Conservation (phyloP, 1,284 basidiomycete species). For the Calocybe gambosa region DNA sequence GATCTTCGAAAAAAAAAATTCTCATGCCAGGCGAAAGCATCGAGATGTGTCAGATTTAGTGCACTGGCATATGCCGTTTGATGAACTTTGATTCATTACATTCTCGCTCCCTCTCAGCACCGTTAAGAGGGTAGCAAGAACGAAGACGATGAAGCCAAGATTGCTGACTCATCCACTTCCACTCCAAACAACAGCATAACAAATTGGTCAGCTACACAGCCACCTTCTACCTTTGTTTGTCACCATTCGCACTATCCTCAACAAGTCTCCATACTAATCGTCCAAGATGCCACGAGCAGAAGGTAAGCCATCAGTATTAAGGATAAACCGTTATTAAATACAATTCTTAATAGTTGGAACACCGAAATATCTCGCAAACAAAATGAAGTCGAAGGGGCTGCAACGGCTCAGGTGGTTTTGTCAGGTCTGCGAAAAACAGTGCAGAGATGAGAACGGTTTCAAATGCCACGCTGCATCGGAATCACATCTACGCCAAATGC, state of each 20-base stretch:
- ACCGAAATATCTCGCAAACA: constrained; percentile 88
- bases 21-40: constrained; percentile 6
- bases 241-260: neutral
- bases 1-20: constrained; percentile 4
- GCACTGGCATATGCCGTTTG: neutral
- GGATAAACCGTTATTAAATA: constrained; percentile 4
- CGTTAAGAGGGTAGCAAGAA: neutral
- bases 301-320: constrained; percentile 36
- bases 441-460: constrained; percentile 96
- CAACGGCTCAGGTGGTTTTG: constrained; percentile 94
- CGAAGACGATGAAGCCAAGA: neutral
- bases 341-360: constrained; percentile 58
- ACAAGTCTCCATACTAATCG: neutral
- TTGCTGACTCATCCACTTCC: constrained; percentile 4
- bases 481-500: constrained; percentile 91
- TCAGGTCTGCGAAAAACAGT: constrained; percentile 95
- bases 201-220: constrained; percentile 5
- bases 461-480: constrained; percentile 87
- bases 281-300: constrained; percentile 70
- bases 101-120: neutral
- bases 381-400: constrained; percentile 94
- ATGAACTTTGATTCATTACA: neutral
- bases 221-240: constrained; percentile 6
- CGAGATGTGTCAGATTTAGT: neutral
- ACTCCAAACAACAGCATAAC: constrained; percentile 2